These are phyloP conservation scores for Malania oleifera DNA, from an alignment of 164 flowering plant genomes.

Conservation along the genomic window DNA sequence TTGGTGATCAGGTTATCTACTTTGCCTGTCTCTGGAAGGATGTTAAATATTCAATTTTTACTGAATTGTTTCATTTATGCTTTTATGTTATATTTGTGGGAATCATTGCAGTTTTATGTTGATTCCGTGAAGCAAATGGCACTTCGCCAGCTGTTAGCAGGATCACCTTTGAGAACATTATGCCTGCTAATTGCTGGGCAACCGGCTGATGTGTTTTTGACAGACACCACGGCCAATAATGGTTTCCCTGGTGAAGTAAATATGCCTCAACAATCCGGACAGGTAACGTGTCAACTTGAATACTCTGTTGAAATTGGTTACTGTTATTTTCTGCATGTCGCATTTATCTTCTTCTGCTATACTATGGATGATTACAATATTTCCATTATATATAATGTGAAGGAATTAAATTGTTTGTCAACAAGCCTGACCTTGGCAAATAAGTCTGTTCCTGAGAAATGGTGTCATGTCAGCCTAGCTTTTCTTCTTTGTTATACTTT, in stretches of 20 bases:
- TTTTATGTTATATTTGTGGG: background rate
- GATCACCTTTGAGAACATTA: slow-evolving; percentile 90
- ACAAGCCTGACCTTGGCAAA: no score
- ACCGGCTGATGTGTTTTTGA: slow-evolving; percentile 83
- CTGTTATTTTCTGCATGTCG: background rate
- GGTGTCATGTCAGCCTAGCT: no score
- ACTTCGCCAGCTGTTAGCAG: slow-evolving; percentile 64
- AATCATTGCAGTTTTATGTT: slow-evolving; percentile 61
- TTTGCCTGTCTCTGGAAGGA: background rate
- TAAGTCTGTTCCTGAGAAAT: no score
- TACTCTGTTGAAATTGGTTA: background rate
- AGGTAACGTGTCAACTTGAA: slow-evolving; percentile 37
- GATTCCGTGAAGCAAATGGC: slow-evolving; percentile 97
- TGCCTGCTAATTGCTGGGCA: slow-evolving; percentile 91
- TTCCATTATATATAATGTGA: background rate
- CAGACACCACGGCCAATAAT: slow-evolving; percentile 19
- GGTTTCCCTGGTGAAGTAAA: slow-evolving; percentile 23
- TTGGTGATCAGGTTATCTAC: slow-evolving; percentile 71
- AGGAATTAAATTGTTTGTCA: no score
- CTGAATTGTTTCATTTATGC: background rate
- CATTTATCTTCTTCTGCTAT: background rate
- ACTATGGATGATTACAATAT: background rate
- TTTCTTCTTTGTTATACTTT: no score
- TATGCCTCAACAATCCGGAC: slow-evolving; percentile 46
- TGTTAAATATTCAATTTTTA: background rate